Conservation (phyloP, 305 asterid species). For the Solanum hybrid region DNA sequence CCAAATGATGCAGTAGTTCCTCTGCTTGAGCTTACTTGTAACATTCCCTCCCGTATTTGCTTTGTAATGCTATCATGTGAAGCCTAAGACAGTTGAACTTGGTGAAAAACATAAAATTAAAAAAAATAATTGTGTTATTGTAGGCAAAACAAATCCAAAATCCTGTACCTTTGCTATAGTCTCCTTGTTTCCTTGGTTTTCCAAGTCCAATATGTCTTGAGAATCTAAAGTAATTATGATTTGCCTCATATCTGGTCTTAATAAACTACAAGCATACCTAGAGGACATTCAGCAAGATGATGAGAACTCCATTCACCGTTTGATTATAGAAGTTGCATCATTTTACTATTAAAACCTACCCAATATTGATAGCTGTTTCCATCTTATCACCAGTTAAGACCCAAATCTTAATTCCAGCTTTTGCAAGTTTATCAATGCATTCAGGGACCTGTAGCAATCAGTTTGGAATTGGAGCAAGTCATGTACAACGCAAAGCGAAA, state of each 20-base stretch:
- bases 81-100: conserved; percentile 38
- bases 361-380: conserved; percentile 95
- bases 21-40: conserved; percentile 38
- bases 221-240: conserved; percentile 74
- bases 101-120: conserved; percentile 7
- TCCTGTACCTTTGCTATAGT: conserved; percentile 52
- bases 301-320: not conserved
- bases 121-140: not conserved
- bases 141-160: conserved; percentile 10
- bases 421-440: conserved; percentile 71
- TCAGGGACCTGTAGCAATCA: conserved; percentile 64
- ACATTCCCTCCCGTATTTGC: conserved; percentile 56
- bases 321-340: not conserved
- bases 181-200: conserved; percentile 65
- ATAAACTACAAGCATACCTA: conserved; percentile 90
- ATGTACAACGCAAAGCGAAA: not conserved
- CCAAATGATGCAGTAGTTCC: conserved; percentile 49
- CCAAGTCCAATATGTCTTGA: conserved; percentile 46
- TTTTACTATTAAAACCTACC: conserved; percentile 31
- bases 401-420: conserved; percentile 84
- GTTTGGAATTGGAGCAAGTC: not conserved
- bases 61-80: conserved; percentile 46
- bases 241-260: conserved; percentile 77
- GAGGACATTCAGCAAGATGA: conserved; percentile 9
- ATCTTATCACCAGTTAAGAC: conserved; percentile 94